Evolutionary conservation across 768 basidiomycete genomes (phyloP).

Genomic region (Punctularia strigosozonata): DNA sequence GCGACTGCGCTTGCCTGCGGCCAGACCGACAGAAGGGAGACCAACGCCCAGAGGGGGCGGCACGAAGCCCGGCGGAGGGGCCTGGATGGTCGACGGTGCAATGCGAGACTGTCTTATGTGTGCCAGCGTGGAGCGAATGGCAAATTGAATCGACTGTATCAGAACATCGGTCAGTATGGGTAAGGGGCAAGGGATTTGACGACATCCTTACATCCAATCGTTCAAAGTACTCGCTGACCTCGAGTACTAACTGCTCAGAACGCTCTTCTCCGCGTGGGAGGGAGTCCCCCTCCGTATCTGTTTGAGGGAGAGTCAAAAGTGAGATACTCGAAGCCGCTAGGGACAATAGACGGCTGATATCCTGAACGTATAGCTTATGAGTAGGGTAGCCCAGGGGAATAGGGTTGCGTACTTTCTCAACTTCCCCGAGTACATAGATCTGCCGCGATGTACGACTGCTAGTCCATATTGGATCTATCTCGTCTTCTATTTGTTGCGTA

Average conservation of each 20-base stretch:
- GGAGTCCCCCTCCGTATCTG: constrained; percentile 52
- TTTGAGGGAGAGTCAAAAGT: constrained; percentile 73
- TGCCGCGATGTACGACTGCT: constrained; percentile 73
- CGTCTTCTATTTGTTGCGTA: too few relatives aligned
- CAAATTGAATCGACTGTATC: constrained; percentile 60
- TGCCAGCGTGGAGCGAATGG: constrained; percentile 67
- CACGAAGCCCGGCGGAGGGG: constrained; percentile 59
- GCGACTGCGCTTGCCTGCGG: constrained; percentile 23
- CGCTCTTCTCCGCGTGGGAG: constrained; percentile 75
- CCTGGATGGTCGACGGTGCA: constrained; percentile 80
- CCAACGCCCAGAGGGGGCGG: constrained; percentile 75
- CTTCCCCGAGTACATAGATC: constrained; percentile 69
- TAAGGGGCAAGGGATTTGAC: background rate
- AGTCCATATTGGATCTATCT: constrained; percentile 71
- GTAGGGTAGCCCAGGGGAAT: background rate
- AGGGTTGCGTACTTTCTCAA: constrained; percentile 71
- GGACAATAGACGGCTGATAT: constrained; percentile 64
- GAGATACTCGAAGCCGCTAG: constrained; percentile 72
- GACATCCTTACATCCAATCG: constrained; percentile 67
- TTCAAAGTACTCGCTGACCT: constrained; percentile 80
- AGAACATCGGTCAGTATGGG: constrained; percentile 10
- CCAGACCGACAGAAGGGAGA: constrained; percentile 31
- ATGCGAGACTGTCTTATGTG: constrained; percentile 76
- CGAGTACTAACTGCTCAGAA: constrained; percentile 75
- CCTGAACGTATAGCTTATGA: constrained; percentile 28